Percentiles rank a stretch among this genome's conserved stretches.
phyloP scores from a whole-genome alignment of 225 moss, liverwort and hornwort species.

The Polytrichum formosum region DNA sequence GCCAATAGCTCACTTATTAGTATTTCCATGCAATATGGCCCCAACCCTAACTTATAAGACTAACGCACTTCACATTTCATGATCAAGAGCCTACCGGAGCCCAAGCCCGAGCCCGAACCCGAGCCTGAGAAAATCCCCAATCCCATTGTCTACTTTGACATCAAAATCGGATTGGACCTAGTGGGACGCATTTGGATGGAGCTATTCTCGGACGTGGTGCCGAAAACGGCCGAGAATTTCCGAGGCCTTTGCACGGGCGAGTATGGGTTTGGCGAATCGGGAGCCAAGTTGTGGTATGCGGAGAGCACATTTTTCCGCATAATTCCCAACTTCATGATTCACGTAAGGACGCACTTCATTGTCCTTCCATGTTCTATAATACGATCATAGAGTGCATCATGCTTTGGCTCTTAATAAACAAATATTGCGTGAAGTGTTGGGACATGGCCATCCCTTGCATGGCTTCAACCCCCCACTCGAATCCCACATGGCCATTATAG shows the following conservation, averaged over 20 bases:
- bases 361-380: too few relatives aligned
- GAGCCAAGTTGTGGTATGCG: conserved; percentile 30
- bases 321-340: conserved; percentile 37
- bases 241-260: conserved; percentile 44
- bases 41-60: not conserved
- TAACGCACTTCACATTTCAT: not conserved
- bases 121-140: conserved; percentile 5
- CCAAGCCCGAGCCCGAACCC: not conserved
- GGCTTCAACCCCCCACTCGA: too few relatives aligned
- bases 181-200: conserved; percentile 54
- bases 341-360: conserved; percentile 7
- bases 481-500: too few relatives aligned
- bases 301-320: conserved; percentile 26
- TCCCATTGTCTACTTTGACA: conserved; percentile 51
- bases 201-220: conserved; percentile 43
- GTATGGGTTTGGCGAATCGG: conserved; percentile 21
- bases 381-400: too few relatives aligned
- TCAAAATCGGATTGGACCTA: conserved; percentile 21
- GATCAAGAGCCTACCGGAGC: conserved; percentile 23
- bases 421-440: too few relatives aligned
- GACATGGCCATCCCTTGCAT: too few relatives aligned
- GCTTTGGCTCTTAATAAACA: too few relatives aligned
- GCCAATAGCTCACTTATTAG: too few relatives aligned
- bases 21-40: too few relatives aligned
- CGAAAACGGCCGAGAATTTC: conserved; percentile 40